These are phyloP conservation scores for Paxillus rubicundulus DNA, from an alignment of 768 basidiomycete genomes.

Conservation along the genomic window DNA sequence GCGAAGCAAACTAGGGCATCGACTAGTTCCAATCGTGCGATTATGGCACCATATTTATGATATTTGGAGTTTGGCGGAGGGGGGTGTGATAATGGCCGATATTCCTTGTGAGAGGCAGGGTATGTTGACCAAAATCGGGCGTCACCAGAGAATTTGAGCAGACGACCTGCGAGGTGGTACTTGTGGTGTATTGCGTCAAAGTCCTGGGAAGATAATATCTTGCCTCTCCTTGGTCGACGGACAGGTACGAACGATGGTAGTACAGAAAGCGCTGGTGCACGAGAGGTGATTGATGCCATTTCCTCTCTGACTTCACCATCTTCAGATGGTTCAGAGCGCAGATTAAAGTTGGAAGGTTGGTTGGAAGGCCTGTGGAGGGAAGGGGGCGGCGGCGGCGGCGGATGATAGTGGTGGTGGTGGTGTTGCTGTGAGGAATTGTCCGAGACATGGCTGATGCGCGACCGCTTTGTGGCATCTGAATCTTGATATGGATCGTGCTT, in stretches of 20 bases:
- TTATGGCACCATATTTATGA: conserved; percentile 70
- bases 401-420: conserved; percentile 29
- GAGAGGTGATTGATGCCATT: conserved; percentile 16
- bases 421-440: conserved; percentile 28
- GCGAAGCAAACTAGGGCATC: conserved; percentile 84
- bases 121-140: conserved; percentile 75
- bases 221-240: conserved; percentile 64
- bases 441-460: conserved; percentile 24
- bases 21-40: conserved; percentile 75
- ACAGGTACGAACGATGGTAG: conserved; percentile 49
- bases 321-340: conserved; percentile 42
- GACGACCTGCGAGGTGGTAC: conserved; percentile 66
- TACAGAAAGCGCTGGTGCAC: conserved; percentile 29
- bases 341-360: conserved; percentile 20
- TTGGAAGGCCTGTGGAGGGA: conserved; percentile 21
- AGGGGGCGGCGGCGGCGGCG: conserved; percentile 21
- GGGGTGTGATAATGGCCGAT: conserved; percentile 59
- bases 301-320: conserved; percentile 50
- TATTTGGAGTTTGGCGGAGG: conserved; percentile 67
- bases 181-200: conserved; percentile 64
- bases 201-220: conserved; percentile 41
- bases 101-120: conserved; percentile 60
- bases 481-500: conserved; percentile 32
- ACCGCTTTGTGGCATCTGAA: conserved; percentile 28
- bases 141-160: conserved; percentile 83